Evolutionary conservation across 768 basidiomycete genomes (phyloP).

Genomic region (Russula earlei): DNA sequence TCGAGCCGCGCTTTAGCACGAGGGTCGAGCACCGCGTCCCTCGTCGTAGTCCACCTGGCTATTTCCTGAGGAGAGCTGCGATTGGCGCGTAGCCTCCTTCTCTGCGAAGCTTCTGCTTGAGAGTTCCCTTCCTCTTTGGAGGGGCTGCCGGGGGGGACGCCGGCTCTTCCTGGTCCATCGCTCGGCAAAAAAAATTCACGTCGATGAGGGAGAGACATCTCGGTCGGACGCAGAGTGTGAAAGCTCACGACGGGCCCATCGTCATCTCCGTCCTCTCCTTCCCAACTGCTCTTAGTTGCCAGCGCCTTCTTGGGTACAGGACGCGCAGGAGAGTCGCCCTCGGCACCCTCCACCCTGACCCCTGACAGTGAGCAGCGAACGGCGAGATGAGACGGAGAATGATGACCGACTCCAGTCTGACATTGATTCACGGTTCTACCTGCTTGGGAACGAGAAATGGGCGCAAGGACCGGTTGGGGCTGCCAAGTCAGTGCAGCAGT

Average conservation of each 20-base stretch:
- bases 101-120: constrained; percentile 90
- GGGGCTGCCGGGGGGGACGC: constrained; percentile 46
- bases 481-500: constrained; percentile 17
- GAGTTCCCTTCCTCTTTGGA: constrained; percentile 84
- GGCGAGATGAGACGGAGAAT: not conserved
- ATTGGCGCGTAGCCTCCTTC: constrained; percentile 72
- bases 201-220: not conserved
- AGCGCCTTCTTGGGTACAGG: constrained; percentile 21
- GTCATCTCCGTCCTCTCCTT: constrained; percentile 86
- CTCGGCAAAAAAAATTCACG: constrained; percentile 41
- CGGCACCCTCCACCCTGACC: constrained; percentile 18
- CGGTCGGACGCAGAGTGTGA: not conserved
- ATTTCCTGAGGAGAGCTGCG: constrained; percentile 33
- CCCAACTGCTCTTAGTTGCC: constrained; percentile 51
- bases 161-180: constrained; percentile 49
- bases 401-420: constrained; percentile 21
- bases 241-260: constrained; percentile 63
- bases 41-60: constrained; percentile 50
- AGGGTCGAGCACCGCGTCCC: constrained; percentile 60
- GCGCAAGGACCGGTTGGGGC: constrained; percentile 20
- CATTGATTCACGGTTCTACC: constrained; percentile 13
- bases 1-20: constrained; percentile 67
- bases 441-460: not conserved
- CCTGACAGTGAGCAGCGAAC: not conserved
- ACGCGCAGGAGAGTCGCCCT: constrained; percentile 3